These are phyloP conservation scores for Termitomyces sp. DNA, from an alignment of 768 basidiomycete genomes.

Conservation along the genomic window DNA sequence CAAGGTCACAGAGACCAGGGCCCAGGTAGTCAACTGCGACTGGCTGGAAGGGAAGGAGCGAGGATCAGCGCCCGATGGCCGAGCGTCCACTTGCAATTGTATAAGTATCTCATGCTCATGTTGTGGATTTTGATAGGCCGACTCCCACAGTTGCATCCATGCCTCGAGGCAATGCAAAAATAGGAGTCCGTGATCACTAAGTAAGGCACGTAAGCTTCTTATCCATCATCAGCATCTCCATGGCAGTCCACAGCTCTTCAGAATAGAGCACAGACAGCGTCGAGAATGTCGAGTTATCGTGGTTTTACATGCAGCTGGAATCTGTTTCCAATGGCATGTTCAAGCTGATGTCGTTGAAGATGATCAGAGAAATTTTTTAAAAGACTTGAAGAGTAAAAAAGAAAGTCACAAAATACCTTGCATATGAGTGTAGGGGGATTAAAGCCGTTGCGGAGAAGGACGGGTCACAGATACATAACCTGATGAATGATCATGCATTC, in stretches of 20 bases:
- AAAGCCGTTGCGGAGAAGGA: not conserved
- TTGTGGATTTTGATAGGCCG: not conserved
- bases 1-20: not conserved
- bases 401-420: not conserved
- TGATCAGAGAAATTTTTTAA: no score
- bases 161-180: not conserved
- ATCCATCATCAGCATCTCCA: not conserved
- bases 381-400: not conserved
- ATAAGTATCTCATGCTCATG: not conserved
- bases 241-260: not conserved
- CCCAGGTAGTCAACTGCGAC: not conserved
- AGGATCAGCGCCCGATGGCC: not conserved
- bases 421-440: not conserved
- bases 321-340: not conserved
- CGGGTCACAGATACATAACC: not conserved
- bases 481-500: not conserved
- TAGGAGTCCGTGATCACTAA: not conserved
- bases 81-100: not conserved
- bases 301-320: not conserved
- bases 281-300: not conserved
- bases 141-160: not conserved
- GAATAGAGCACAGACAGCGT: not conserved
- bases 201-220: not conserved
- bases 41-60: not conserved
- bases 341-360: not conserved